phyloP scores from a whole-genome alignment of 148 eudicot species.

The Rhododendron ovatum region DNA sequence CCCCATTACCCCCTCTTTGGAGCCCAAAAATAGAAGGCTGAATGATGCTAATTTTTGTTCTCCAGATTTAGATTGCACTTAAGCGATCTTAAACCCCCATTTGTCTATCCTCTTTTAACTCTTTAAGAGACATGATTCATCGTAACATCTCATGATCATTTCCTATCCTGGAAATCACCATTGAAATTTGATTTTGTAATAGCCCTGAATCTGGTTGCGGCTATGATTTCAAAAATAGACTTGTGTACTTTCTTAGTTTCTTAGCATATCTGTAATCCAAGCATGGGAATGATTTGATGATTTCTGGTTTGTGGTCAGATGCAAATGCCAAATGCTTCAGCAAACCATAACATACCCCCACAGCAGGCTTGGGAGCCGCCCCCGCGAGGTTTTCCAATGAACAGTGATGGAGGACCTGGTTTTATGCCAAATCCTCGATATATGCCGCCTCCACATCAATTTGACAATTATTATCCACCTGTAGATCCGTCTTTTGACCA shows the following conservation, averaged over 20 bases:
- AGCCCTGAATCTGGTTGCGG: neutral
- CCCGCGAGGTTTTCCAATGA: conserved; percentile 34
- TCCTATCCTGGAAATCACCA: neutral
- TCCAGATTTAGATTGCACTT: neutral
- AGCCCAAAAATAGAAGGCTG: neutral
- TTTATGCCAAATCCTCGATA: conserved; percentile 12
- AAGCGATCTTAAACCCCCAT: neutral
- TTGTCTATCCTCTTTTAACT: neutral
- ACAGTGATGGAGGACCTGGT: conserved; percentile 25
- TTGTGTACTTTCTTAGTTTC: neutral
- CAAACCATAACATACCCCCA: conserved; percentile 38
- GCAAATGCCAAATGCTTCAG: conserved; percentile 36
- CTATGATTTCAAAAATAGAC: neutral
- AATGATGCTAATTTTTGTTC: neutral
- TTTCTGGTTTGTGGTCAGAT: conserved; percentile 25
- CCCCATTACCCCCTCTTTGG: too few species aligned
- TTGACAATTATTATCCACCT: conserved; percentile 39
- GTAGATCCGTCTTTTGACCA: conserved; percentile 33
- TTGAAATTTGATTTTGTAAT: neutral
- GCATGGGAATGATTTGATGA: neutral
- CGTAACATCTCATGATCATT: neutral
- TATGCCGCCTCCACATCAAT: conserved; percentile 35
- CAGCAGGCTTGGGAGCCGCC: conserved; percentile 44
- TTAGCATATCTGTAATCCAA: neutral
- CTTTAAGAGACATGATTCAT: neutral